Evolutionary conservation across 2,329 filamentous ascomycete species (phyloP).

Genomic region (Hymenotorrendiella dingleyae): DNA sequence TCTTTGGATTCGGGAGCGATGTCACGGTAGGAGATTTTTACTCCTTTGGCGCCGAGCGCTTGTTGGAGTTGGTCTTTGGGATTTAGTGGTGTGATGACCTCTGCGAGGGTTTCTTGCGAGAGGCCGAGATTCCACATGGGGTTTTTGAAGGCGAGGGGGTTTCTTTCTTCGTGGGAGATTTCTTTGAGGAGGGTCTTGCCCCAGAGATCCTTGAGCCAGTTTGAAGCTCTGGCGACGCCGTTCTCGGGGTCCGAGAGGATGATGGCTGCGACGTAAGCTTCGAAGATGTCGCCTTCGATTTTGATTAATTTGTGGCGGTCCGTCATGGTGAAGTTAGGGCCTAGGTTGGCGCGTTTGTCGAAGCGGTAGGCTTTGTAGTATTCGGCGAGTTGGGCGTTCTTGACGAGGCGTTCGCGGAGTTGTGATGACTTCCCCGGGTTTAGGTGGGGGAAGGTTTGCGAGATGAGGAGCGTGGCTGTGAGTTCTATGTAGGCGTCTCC

Average conservation of each 20-base stretch:
- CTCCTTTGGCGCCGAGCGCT: constrained; percentile 44
- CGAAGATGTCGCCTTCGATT: constrained; percentile 79
- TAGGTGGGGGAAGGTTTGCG: constrained; percentile 60
- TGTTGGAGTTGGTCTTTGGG: constrained; percentile 49
- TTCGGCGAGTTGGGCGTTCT: constrained; percentile 68
- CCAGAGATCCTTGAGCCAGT: constrained; percentile 76
- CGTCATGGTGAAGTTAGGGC: constrained; percentile 37
- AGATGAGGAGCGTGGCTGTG: constrained; percentile 70
- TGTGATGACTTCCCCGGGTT: constrained; percentile 66
- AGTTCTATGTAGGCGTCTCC: constrained; percentile 83
- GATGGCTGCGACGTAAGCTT: constrained; percentile 80
- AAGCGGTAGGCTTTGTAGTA: constrained; percentile 69
- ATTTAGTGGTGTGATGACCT: no score
- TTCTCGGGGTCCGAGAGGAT: constrained; percentile 59
- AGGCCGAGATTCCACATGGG: constrained; percentile 27
- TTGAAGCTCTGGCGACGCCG: constrained; percentile 55
- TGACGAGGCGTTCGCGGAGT: constrained; percentile 71
- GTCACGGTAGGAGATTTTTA: constrained; percentile 57
- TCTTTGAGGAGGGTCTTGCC: constrained; percentile 53
- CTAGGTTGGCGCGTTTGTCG: constrained; percentile 56
- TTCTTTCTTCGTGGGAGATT: constrained; percentile 37
- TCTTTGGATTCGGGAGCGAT: constrained; percentile 48
- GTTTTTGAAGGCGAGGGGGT: constrained; percentile 17
- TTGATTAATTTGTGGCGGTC: constrained; percentile 60
- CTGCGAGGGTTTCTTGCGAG: no score